A percentile compares a stretch with the other conserved stretches of the same genome.
phyloP scores from a whole-genome alignment of 1,139 yeast species.

The Yamadazyma conglobata region DNA sequence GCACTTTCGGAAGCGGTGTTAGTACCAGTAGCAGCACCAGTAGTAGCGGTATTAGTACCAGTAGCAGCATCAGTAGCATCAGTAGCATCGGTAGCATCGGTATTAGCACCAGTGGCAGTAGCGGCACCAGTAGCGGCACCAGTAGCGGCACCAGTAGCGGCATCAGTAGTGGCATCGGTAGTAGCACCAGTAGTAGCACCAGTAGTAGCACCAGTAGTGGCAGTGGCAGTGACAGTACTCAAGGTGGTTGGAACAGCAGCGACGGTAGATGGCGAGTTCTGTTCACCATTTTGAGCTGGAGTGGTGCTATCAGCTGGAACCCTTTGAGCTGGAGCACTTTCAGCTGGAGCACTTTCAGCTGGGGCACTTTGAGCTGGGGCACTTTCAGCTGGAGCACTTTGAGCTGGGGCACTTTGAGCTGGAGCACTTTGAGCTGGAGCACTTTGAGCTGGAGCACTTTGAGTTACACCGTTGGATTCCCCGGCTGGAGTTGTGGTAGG shows the following conservation, averaged over 20 bases:
- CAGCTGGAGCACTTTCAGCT: constrained; percentile 6
- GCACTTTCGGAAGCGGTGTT: constrained; percentile 1
- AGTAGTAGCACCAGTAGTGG: constrained; percentile 2
- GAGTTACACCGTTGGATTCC: background rate
- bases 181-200: constrained; percentile 1
- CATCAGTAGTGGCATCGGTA: too few species aligned
- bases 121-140: background rate
- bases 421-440: constrained; percentile 4
- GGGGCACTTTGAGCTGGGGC: constrained; percentile 4
- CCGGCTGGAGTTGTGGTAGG: background rate
- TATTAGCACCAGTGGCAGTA: background rate
- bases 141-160: constrained; percentile 1
- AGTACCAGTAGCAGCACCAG: constrained; percentile 1
- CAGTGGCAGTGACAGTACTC: constrained; percentile 4
- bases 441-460: constrained; percentile 3
- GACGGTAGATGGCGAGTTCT: constrained; percentile 1
- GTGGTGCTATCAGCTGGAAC: constrained; percentile 6
- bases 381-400: constrained; percentile 3
- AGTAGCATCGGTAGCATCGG: constrained; percentile 1
- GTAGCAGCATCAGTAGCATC: constrained; percentile 1
- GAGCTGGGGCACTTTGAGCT: constrained; percentile 4
- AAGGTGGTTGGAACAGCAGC: constrained; percentile 7
- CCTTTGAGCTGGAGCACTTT: constrained; percentile 2
- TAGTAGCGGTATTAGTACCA: too few species aligned
- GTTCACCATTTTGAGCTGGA: background rate